Conservation (phyloP, 2,329 filamentous ascomycete species). For the Grosmannia serpens region DNA sequence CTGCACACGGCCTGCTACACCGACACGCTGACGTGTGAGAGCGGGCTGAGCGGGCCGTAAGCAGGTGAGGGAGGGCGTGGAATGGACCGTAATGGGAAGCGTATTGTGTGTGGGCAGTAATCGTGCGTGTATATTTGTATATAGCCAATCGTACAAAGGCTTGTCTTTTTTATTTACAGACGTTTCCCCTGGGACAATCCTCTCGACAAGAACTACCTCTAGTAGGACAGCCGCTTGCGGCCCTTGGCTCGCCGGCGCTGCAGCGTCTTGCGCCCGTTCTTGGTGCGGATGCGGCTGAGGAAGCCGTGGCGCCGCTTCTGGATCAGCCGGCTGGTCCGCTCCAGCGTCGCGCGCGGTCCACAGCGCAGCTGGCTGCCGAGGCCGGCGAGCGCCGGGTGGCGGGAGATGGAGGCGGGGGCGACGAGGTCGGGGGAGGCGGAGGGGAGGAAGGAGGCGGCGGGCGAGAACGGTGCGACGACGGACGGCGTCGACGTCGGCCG, state of each 20-base stretch:
- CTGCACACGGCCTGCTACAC: conserved; percentile 28
- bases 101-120: neutral
- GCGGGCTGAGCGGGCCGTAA: conserved; percentile 21
- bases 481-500: conserved; percentile 2
- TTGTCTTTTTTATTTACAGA: neutral
- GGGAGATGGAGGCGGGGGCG: conserved; percentile 32
- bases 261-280: conserved; percentile 41
- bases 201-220: too few relatives aligned
- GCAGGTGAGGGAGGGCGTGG: neutral
- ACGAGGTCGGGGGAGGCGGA: conserved; percentile 30
- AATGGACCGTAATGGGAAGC: neutral
- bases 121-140: neutral
- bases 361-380: conserved; percentile 38
- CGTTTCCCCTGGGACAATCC: too few relatives aligned
- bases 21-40: conserved; percentile 25
- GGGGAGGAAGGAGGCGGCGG: conserved; percentile 8
- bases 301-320: conserved; percentile 51
- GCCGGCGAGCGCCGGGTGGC: conserved; percentile 39
- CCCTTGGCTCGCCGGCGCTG: conserved; percentile 41
- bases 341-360: conserved; percentile 48
- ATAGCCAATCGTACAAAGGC: neutral
- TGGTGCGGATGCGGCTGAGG: conserved; percentile 36
- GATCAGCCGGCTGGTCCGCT: conserved; percentile 39
- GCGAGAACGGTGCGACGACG: neutral
- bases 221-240: conserved; percentile 27